Base-by-base conservation (phyloP, 345 rosid species). In the Eucalyptus pauciflora region DNA sequence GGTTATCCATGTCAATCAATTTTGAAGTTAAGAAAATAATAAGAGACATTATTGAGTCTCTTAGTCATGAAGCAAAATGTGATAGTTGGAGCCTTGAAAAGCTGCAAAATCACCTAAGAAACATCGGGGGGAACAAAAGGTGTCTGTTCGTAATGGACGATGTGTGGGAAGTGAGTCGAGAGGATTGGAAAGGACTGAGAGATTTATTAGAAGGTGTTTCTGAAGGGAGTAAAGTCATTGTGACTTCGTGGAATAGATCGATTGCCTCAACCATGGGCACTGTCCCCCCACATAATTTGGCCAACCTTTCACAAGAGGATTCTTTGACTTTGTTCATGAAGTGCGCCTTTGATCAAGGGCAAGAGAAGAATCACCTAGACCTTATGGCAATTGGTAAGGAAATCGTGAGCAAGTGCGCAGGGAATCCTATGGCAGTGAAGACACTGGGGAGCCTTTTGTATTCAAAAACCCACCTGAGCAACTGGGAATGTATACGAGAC, bases 391-490 rank as follows among this genome's bases (percentile, higher is more conserved):
- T 90, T 1, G 92, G 90, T 3, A 67, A 69, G 31, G 80, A 88
- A 87, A 83, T 92, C 31, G 89, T 89, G 4, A 50, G 33, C 6
- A 90, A 86, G 67, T 92, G 92, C 27, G 37, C 10, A 3, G 91
- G 93, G 5, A 89, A 90, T n/a, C 93, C 93, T 18, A 41, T 90
- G 45, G 92, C 92, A 0, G 86, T 88, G 25, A 90, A 64, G 45
- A 69, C 89, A 4, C 8, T 90, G 18, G 92, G 92, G 18, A 88
- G 91, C 79, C 13, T 90, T 6, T 18, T 92, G 58, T 60, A 81
- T 2, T 64, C 64, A 9, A 89, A 89, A 87, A 41, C 33, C 8
- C 85, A 86, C 13, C 64, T 2, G 46, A 14, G 5, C 4, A 76
- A 87, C 11, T 89, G 93, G 93, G 9, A 41, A 5, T 80, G 13